Evolutionary conservation across 2,329 filamentous ascomycete species (phyloP).

Genomic region (Colletotrichum godetiae): DNA sequence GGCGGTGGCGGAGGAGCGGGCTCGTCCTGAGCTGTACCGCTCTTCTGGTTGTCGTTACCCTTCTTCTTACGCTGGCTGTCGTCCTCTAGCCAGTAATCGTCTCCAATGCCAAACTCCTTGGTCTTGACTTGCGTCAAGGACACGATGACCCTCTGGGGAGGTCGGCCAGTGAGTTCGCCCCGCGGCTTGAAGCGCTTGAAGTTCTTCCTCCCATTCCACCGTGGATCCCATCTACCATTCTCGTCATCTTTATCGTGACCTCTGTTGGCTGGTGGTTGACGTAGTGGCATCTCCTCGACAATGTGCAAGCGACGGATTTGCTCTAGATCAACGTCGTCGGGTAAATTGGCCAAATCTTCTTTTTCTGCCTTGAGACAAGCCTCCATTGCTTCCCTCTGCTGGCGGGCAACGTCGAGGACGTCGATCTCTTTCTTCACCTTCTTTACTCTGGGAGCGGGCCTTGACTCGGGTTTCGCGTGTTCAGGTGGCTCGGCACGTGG

Average conservation of each 20-base stretch:
- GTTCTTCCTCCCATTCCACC: constrained; percentile 95
- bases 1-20: not conserved
- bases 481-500: constrained; percentile 42
- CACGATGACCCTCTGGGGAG: constrained; percentile 70
- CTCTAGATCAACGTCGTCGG: constrained; percentile 75
- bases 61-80: constrained; percentile 48
- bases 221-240: constrained; percentile 79
- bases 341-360: constrained; percentile 62
- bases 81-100: constrained; percentile 80
- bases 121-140: constrained; percentile 76
- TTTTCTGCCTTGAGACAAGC: constrained; percentile 67
- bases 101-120: constrained; percentile 79
- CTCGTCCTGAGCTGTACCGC: constrained; percentile 34
- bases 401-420: constrained; percentile 73
- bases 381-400: constrained; percentile 73
- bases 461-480: constrained; percentile 42
- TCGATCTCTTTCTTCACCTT: constrained; percentile 72
- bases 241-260: constrained; percentile 63
- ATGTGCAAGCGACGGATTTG: constrained; percentile 80
- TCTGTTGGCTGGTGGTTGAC: constrained; percentile 46
- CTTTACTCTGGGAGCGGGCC: constrained; percentile 51
- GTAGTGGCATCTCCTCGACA: constrained; percentile 80
- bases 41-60: constrained; percentile 39
- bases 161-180: constrained; percentile 59
- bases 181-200: constrained; percentile 87